Base-by-base conservation (phyloP, 108 stramenopile genomes). In the Nitzschia palea region DNA sequence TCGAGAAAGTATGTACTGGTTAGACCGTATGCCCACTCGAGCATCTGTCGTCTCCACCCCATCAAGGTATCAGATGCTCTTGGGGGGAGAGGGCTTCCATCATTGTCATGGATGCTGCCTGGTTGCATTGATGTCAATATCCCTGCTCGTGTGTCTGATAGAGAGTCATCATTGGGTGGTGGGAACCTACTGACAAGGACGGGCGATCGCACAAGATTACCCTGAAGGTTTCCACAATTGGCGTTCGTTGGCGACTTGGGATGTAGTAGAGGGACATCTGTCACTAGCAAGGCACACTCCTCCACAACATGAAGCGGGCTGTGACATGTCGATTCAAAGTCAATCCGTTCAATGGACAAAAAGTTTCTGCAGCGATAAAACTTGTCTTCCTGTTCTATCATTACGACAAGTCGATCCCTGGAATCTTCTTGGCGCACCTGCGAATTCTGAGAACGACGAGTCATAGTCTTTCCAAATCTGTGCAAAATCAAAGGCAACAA, bases 1-100 rank as follows among this genome's bases (percentile, higher is more conserved):
- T 75, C 70, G 9, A 75, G 52, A 9, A 27, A 23, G 33, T 55
- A 75, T 17, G 22, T 33, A 10, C 66, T 58, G 3, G 55, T 43
- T 6, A 80, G 65, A 29, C 48, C 10, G 33, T 51, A 57, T 17
- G 65, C 56, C 79, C 79, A 80, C 18, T 67, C 70, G 1, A 74
- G 37, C 74, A 80, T 80, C 57, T 71, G 70, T 20, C 55, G 36
- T 52, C 79, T 55, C 79, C 79, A 80, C 1, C 25, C 40, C 8
- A 45, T 32, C 35, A 73, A 43, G 20, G n/a, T 32, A 6, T 40
- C 33, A 18, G 34, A 14, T 47, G 44, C 44, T 27, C 12, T 15
- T 5, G 22, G 3, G 6, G 4, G 37, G 34, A 36, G 43, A 12
- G 45, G 20, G 8, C 25, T 44, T 68, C 36, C 36, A 17, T 1